Conservation (phyloP, 495 filamentous ascomycete genomes). For the Rhypophila decipiens region DNA sequence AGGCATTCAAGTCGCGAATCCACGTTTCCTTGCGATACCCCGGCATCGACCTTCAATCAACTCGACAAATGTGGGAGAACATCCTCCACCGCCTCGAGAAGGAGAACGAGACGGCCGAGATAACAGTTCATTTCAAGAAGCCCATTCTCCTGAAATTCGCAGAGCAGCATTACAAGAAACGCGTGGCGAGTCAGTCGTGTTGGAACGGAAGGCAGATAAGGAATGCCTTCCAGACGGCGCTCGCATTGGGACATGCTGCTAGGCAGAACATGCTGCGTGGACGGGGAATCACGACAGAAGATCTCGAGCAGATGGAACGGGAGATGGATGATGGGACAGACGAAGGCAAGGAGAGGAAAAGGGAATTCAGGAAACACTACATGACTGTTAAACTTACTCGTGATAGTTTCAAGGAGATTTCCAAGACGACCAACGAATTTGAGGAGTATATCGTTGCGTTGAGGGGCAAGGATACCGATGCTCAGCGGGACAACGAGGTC, state of each 20-base stretch:
- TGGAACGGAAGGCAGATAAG: constrained; percentile 43
- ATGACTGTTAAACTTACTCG: constrained; percentile 5
- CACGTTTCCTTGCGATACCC: constrained; percentile 43
- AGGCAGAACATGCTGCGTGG: constrained; percentile 6
- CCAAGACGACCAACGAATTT: constrained; percentile 15
- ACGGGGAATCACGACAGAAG: constrained; percentile 11
- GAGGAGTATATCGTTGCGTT: constrained; percentile 13
- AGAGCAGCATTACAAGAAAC: constrained; percentile 10
- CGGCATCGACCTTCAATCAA: constrained; percentile 15
- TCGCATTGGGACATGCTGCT: constrained; percentile 24
- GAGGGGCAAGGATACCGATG: constrained; percentile 3
- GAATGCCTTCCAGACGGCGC: constrained; percentile 38
- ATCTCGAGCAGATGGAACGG: constrained; percentile 13
- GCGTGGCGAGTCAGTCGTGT: constrained; percentile 3
- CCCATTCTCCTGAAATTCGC: constrained; percentile 13
- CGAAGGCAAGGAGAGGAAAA: too few relatives aligned
- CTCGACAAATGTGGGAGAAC: constrained; percentile 6
- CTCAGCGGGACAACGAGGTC: neutral
- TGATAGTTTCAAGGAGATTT: constrained; percentile 10
- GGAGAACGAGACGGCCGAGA: constrained; percentile 7
- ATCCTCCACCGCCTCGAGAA: constrained; percentile 2
- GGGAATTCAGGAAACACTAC: constrained; percentile 16
- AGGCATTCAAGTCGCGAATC: constrained; percentile 48
- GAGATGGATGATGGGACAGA: too few relatives aligned
- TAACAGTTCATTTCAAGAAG: constrained; percentile 9